Percentiles rank a stretch among this genome's conserved stretches.
Evolutionary conservation across 2,329 filamentous ascomycete species (phyloP).

Genomic region (Didymosphaeria variabile): DNA sequence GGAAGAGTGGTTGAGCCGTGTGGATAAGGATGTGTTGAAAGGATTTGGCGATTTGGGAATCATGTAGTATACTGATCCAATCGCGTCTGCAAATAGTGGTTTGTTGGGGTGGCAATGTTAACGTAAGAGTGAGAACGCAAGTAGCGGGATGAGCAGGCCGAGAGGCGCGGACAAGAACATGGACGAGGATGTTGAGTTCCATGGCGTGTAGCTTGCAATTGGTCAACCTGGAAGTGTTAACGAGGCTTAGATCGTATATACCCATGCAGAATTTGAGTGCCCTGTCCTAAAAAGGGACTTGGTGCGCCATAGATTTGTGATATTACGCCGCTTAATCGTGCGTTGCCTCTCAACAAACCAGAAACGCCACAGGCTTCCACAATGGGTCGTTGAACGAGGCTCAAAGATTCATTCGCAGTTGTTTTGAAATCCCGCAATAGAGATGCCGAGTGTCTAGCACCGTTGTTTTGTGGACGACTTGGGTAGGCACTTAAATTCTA

Average conservation of each 20-base stretch:
- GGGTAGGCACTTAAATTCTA: no score
- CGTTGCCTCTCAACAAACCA: no score
- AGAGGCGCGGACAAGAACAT: neutral
- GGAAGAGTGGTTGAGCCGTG: slow-evolving; percentile 74
- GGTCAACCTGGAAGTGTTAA: neutral
- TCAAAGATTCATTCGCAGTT: no score
- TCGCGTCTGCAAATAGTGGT: neutral
- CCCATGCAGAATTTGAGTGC: slow-evolving; percentile 6
- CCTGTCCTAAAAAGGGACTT: neutral
- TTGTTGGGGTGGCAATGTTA: neutral
- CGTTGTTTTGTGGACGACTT: no score
- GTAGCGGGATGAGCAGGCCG: neutral
- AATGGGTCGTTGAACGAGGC: no score
- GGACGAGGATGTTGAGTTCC: neutral
- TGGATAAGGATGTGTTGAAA: slow-evolving; percentile 75
- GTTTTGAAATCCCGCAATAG: neutral
- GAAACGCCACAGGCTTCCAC: no score
- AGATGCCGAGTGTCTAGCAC: neutral
- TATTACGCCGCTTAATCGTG: neutral
- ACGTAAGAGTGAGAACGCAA: neutral
- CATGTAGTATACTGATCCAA: slow-evolving; percentile 31
- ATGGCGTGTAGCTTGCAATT: neutral
- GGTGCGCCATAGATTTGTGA: neutral
- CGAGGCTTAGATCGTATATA: slow-evolving; percentile 8
- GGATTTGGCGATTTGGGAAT: slow-evolving; percentile 62